Evolutionary conservation across 2,329 filamentous ascomycete genomes (phyloP), one percentile per base, ranked within the genome.

Genomic region (Pseudogymnoascus sp.): DNA sequence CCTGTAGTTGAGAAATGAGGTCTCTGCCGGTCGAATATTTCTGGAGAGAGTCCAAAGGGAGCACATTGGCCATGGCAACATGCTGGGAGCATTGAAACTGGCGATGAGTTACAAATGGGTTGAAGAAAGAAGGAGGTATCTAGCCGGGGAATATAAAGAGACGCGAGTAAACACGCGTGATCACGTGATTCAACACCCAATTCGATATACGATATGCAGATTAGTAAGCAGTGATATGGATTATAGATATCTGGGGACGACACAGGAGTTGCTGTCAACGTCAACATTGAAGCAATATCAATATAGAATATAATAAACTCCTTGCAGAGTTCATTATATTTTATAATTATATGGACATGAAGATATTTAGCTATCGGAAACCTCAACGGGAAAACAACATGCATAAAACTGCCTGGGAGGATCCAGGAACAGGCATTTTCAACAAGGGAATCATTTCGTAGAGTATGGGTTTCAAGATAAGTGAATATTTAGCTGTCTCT

Each of bases 1-100:
- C 60, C 66, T 68, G 67, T 62, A 65, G 60, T 65, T 62, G 50
- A 62, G 20, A 62, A 50, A 64, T 60, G 64, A 66, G 59, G 59
- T 61, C 61, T 60, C 18, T 43, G 38, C 58, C 58, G 60, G 64
- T 67, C 62, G 47, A 59, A 59, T 59, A 53, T 53, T 18, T 18
- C 43, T 33, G n/a, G 43, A 6, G 43, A 53, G n/a, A 33, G 33
- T 53, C 43, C 18, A 53, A 53, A 53, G 8, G 28, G 25, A 18
- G 8, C 28, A 53, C 12, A 53, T 53, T 53, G 25, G 25, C 43
- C 25, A 33, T 11, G 28, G n/a, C 9, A 8, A 30, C 43, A 33
- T 53, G 43, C 2, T 25, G n/a, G n/a, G 43, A 9, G 43, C 43
- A 33, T 53, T 53, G 43, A 53, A 33, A 53, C 14, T 53, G 25